phyloP scores from a whole-genome alignment of 2,329 filamentous ascomycete genomes.

The Coniochaeta sp. region DNA sequence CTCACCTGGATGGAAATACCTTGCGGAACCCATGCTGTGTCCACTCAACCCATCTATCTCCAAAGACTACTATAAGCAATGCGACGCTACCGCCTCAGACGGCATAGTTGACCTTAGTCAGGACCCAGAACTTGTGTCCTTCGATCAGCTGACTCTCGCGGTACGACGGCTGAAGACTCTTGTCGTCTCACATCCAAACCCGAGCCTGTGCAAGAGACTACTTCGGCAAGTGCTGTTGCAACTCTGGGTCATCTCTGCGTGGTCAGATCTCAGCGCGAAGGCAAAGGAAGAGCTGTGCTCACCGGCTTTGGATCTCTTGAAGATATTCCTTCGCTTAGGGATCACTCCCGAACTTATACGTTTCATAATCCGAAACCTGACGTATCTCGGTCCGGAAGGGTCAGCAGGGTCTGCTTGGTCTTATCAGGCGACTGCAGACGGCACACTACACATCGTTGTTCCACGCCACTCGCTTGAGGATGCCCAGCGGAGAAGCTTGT shows the following conservation, averaged over 20 bases:
- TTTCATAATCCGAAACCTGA: constrained; percentile 44
- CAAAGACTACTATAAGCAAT: background rate
- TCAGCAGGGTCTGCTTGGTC: constrained; percentile 36
- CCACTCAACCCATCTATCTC: constrained; percentile 11
- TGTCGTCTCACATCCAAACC: constrained; percentile 57
- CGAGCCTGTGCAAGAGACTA: constrained; percentile 56
- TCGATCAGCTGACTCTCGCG: constrained; percentile 39
- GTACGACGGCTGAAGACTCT: constrained; percentile 49
- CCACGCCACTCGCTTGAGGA: constrained; percentile 12
- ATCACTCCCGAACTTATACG: constrained; percentile 42
- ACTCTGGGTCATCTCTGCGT: constrained; percentile 56
- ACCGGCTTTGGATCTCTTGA: constrained; percentile 43
- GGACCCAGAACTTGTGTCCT: constrained; percentile 35
- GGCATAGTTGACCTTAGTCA: constrained; percentile 39
- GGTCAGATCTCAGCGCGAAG: constrained; percentile 27
- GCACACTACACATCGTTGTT: constrained; percentile 43
- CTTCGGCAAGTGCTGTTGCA: constrained; percentile 51
- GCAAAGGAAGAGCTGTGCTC: constrained; percentile 28
- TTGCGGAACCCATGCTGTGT: constrained; percentile 15
- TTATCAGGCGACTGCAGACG: constrained; percentile 37
- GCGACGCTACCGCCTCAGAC: constrained; percentile 15
- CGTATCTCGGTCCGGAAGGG: constrained; percentile 42
- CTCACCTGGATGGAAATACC: constrained; percentile 14
- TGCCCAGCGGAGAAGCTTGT: background rate
- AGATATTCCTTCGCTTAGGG: constrained; percentile 50